Conservation (phyloP, 345 rosid genomes). For the Eucalyptus tenuipes region DNA sequence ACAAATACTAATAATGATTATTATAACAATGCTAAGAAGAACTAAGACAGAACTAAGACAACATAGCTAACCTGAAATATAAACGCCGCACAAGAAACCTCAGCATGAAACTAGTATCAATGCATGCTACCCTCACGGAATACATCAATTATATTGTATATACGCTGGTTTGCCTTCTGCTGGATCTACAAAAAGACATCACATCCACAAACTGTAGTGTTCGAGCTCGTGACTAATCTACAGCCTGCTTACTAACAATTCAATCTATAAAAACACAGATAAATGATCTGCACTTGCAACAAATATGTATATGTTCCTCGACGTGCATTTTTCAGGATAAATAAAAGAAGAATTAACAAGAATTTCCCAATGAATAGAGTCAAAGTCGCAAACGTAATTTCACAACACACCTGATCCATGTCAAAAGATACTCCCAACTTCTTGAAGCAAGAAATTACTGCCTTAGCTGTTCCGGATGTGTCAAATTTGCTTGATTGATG, state of each 20-base stretch:
- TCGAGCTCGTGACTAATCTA: too few species aligned
- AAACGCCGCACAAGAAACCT: not conserved
- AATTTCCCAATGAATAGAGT: not conserved
- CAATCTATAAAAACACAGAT: not conserved
- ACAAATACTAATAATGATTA: not conserved
- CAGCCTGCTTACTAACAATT: not conserved
- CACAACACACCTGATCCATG: conserved; percentile 43
- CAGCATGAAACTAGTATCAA: not conserved
- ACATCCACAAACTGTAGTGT: not conserved
- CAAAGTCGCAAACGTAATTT: not conserved
- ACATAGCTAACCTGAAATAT: not conserved
- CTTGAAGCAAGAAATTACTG: conserved; percentile 88
- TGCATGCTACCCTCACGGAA: conserved; percentile 10
- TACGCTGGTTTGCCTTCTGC: conserved; percentile 50
- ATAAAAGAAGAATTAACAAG: not conserved
- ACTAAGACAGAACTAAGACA: not conserved
- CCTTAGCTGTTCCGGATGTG: conserved; percentile 91
- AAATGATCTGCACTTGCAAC: not conserved
- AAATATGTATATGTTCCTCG: not conserved
- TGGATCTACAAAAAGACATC: conserved; percentile 28
- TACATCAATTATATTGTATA: conserved; percentile 82
- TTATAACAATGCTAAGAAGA: not conserved
- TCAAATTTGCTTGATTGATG: conserved; percentile 90
- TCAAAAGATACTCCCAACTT: conserved; percentile 80
- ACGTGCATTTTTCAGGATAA: not conserved